Evolutionary conservation across 352 stramenopile species (phyloP).

Genomic region (Globisporangium spiculum): DNA sequence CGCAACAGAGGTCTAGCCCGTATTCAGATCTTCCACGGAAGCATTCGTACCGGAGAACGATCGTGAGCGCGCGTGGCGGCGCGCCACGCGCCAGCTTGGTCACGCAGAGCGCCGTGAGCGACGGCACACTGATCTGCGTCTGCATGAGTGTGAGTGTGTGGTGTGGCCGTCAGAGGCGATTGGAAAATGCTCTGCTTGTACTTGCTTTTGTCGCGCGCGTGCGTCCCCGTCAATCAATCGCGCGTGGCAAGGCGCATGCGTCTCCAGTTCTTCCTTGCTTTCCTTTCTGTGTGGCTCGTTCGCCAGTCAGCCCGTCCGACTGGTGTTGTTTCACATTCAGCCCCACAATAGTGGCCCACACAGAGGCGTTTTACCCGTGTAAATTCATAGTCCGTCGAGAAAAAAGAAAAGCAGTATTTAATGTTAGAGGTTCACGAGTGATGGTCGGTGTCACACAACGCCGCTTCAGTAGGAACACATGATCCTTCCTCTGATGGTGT

Average conservation of each 20-base stretch:
- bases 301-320: neutral
- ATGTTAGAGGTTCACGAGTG: constrained; percentile 8
- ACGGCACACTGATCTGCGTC: constrained; percentile 26
- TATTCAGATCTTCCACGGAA: neutral
- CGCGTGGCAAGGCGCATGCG: neutral
- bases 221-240: neutral
- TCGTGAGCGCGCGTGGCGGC: constrained; percentile 52
- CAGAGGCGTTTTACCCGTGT: neutral
- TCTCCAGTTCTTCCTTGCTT: constrained; percentile 1
- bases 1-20: neutral
- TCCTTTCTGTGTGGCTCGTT: constrained; percentile 6
- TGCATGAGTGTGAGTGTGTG: neutral
- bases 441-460: constrained; percentile 2
- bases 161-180: neutral
- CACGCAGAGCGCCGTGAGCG: constrained; percentile 63
- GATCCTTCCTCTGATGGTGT: no score
- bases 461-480: no score
- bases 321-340: neutral
- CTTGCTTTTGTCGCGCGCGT: neutral
- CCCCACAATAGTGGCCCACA: neutral
- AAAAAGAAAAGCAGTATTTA: constrained; percentile 13
- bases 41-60: constrained; percentile 56
- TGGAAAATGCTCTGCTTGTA: neutral
- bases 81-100: constrained; percentile 48
- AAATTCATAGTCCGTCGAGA: neutral